Evolutionary conservation across 2,329 filamentous ascomycete genomes (phyloP).

Genomic region (Trichoderma arundinaceum): DNA sequence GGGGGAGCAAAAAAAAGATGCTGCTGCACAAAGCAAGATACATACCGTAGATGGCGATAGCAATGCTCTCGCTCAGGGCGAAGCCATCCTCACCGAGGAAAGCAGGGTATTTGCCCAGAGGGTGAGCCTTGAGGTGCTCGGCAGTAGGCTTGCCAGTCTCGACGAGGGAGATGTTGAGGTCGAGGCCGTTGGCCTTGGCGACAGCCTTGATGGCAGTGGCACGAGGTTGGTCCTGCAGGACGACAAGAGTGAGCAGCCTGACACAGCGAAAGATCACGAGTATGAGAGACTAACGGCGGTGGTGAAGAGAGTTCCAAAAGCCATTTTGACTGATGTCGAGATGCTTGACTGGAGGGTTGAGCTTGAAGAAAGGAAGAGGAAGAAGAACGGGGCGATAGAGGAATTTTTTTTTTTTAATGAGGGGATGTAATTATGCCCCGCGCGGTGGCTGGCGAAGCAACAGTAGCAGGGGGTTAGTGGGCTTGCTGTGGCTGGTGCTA

Average conservation of each 20-base stretch:
- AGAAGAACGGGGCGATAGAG: slow-evolving; percentile 34
- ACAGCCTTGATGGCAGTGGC: slow-evolving; percentile 87
- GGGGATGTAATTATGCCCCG: slow-evolving; percentile 44
- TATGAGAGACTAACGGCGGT: slow-evolving; percentile 65
- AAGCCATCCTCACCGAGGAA: slow-evolving; percentile 94
- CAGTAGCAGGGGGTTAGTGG: slow-evolving; percentile 33
- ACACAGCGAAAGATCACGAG: slow-evolving; percentile 32
- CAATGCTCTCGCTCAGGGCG: slow-evolving; percentile 85
- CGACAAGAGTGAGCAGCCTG: slow-evolving; percentile 38
- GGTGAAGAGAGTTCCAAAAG: slow-evolving; percentile 98
- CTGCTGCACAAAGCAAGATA: slow-evolving; percentile 42
- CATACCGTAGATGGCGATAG: slow-evolving; percentile 97
- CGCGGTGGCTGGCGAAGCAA: slow-evolving; percentile 40
- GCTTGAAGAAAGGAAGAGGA: slow-evolving; percentile 33
- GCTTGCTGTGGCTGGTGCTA: slow-evolving; percentile 22
- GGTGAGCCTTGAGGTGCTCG: slow-evolving; percentile 86
- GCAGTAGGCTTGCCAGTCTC: slow-evolving; percentile 67
- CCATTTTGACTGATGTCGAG: slow-evolving; percentile 66
- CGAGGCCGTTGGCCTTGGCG: slow-evolving; percentile 96
- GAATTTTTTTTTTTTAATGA: slow-evolving; percentile 47
- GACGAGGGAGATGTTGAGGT: slow-evolving; percentile 82
- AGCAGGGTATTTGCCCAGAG: slow-evolving; percentile 88
- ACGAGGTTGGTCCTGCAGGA: slow-evolving; percentile 80
- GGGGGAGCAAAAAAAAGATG: slow-evolving; percentile 32
- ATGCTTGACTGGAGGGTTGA: slow-evolving; percentile 32